Base-by-base conservation (phyloP, 192 early-diverging fungal genomes). In the Backusella tuberculispora region DNA sequence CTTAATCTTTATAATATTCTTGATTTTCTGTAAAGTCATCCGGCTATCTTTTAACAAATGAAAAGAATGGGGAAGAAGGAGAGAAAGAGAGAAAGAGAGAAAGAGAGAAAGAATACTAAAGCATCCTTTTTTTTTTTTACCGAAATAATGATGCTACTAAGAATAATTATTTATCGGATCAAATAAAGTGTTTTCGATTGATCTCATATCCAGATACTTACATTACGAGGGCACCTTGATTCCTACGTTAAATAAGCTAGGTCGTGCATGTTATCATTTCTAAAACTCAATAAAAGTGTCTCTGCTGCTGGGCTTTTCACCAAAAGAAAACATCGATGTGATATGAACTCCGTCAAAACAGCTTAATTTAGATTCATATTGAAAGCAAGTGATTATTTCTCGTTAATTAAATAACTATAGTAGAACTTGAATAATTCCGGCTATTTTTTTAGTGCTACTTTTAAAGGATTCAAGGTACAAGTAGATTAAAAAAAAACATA, bases 91-190 rank as follows among this genome's bases (percentile, higher is more conserved):
- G 6, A 50, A 50, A 50, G n/a, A n/a, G 48, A 50, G 15, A 21
- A 50, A 21, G 17, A 50, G 48, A n/a, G n/a, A n/a, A n/a, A n/a
- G n/a, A n/a, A n/a, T n/a, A n/a, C n/a, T n/a, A n/a, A n/a, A n/a
- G n/a, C n/a, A n/a, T n/a, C n/a, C 19, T 50, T 50, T 50, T 50
- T 50, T 50, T n/a, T 50, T 50, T n/a, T n/a, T n/a, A n/a, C n/a
- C n/a, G n/a, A n/a, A n/a, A n/a, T n/a, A n/a, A n/a, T n/a, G n/a
- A n/a, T n/a, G n/a, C n/a, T n/a, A n/a, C n/a, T n/a, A n/a, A n/a
- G 48, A 21, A 50, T 50, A 47, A 17, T 50, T 50, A n/a, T 50
- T n/a, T 50, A 8, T 50, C 48, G 48, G 48, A 50, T 50, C 48
- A 56, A 56, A 24, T 21, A 24, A 50, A 21, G 19, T 19, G 41